Evolutionary conservation across 768 basidiomycete genomes (phyloP).

Genomic region (Mycena kentingensis): DNA sequence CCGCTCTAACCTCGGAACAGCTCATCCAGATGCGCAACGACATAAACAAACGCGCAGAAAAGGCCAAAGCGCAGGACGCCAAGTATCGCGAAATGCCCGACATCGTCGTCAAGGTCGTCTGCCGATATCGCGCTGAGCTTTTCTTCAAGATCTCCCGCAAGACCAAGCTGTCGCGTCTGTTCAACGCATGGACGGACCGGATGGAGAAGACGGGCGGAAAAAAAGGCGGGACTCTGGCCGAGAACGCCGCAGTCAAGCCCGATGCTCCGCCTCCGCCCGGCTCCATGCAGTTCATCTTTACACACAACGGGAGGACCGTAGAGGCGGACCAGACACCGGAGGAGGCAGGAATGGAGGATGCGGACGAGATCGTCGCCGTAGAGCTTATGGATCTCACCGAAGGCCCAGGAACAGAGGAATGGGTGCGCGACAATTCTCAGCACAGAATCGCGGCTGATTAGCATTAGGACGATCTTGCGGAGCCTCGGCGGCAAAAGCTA

Average conservation of each 20-base stretch:
- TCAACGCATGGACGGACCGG: slow-evolving; percentile 86
- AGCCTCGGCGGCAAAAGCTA: slow-evolving; percentile 66
- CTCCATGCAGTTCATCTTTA: slow-evolving; percentile 81
- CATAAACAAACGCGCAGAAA: slow-evolving; percentile 78
- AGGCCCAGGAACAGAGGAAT: slow-evolving; percentile 58
- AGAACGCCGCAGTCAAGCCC: slow-evolving; percentile 54
- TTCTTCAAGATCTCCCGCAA: slow-evolving; percentile 94
- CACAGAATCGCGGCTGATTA: too few relatives aligned
- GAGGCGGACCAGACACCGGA: slow-evolving; percentile 84
- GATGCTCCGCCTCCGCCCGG: slow-evolving; percentile 49
- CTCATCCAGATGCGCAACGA: slow-evolving; percentile 81
- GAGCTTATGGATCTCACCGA: slow-evolving; percentile 91
- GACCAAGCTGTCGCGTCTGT: slow-evolving; percentile 79
- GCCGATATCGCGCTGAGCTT: slow-evolving; percentile 86
- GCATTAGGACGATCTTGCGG: slow-evolving; percentile 72
- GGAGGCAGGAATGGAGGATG: slow-evolving; percentile 84
- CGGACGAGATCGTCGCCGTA: slow-evolving; percentile 85
- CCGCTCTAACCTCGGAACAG: slow-evolving; percentile 40
- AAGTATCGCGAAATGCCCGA: slow-evolving; percentile 88
- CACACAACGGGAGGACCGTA: slow-evolving; percentile 77
- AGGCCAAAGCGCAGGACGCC: slow-evolving; percentile 73
- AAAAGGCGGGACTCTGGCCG: slow-evolving; percentile 41
- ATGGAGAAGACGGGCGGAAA: slow-evolving; percentile 68
- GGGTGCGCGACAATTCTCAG: slow-evolving; percentile 45
- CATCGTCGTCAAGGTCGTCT: slow-evolving; percentile 86